phyloP scores from a whole-genome alignment of 1,284 basidiomycete species.

The Cryptococcus neoformans region DNA sequence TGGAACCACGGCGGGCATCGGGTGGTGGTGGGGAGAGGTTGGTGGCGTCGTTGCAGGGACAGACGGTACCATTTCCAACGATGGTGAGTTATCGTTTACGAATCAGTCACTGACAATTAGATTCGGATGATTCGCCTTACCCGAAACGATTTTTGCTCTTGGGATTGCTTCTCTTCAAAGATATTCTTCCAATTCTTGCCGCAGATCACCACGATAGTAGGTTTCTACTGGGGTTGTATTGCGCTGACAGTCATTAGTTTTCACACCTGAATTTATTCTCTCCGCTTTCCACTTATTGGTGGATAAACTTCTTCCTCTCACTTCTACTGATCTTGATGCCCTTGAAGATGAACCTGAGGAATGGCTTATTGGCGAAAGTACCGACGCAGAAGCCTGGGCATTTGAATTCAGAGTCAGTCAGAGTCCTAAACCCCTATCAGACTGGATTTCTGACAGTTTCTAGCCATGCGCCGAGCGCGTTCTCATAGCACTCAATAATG shows the following conservation, averaged over 20 bases:
- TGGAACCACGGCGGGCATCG: slow-evolving; percentile 40
- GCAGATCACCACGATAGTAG: slow-evolving; percentile 43
- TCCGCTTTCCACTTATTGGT: slow-evolving; percentile 73
- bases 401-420: slow-evolving; percentile 73
- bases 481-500: slow-evolving; percentile 69
- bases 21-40: slow-evolving; percentile 51
- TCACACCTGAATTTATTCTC: slow-evolving; percentile 71
- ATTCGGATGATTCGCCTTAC: slow-evolving; percentile 35
- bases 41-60: slow-evolving; percentile 43
- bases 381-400: slow-evolving; percentile 85
- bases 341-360: slow-evolving; percentile 85
- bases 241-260: slow-evolving; percentile 52
- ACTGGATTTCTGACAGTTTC: neutral
- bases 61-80: slow-evolving; percentile 43
- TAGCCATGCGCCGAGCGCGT: slow-evolving; percentile 83
- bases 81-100: slow-evolving; percentile 30
- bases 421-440: neutral
- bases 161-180: slow-evolving; percentile 83
- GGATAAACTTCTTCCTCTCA: slow-evolving; percentile 76
- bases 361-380: slow-evolving; percentile 74
- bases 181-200: slow-evolving; percentile 52
- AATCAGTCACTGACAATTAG: slow-evolving; percentile 9
- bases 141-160: slow-evolving; percentile 68
- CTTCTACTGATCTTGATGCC: slow-evolving; percentile 67
- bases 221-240: slow-evolving; percentile 1